Evolutionary conservation across 805 yeast species (phyloP), one percentile per base, ranked within the genome.

Genomic region (Wickerhamomyces ciferrii): DNA sequence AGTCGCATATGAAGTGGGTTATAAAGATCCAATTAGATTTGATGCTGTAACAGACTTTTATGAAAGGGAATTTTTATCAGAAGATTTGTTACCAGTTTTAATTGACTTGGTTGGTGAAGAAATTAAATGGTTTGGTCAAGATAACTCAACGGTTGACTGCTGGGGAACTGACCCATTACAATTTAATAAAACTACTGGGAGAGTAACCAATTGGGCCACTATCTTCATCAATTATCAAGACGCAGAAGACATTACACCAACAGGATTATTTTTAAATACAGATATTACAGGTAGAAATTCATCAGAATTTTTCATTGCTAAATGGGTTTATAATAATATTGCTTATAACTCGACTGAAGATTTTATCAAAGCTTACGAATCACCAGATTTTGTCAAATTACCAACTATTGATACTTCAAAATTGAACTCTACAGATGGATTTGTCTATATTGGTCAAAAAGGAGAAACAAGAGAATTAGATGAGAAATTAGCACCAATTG

Each of bases 151-250:
- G 27, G 25, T 57, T n/a, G 59, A 53, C 4, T 45, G 51, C 36
- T 55, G 60, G 60, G 50, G 53, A 48, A 55, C 60, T 17, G 60
- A 55, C 41, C 61, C 61, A 24, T 36, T 54, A 29, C 45, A 39
- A 15, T 50, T 37, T 21, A 54, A 55, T 35, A 51, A 53, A n/a
- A 57, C 51, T n/a, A 48, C 52, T 7, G 39, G 46, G 37, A 44
- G 47, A 11, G 19, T 49, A 14, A 47, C 48, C 15, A 43, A 51
- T 10, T 55, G 60, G 59, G 48, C 57, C 13, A 45, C 51, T 3
- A 44, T 55, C 18, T 57, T 55, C 42, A 48, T 51, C 42, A 49
- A 50, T 41, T 50, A 55, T 29, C 50, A 51, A 34, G 60, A 48
- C 38, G 59, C 62, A 21, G 55, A 47, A 42, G 63, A 60, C 45